Evolutionary conservation across 208 protist species (phyloP), one percentile per base, ranked within the genome.

Genomic region (Phytomonas francai): DNA sequence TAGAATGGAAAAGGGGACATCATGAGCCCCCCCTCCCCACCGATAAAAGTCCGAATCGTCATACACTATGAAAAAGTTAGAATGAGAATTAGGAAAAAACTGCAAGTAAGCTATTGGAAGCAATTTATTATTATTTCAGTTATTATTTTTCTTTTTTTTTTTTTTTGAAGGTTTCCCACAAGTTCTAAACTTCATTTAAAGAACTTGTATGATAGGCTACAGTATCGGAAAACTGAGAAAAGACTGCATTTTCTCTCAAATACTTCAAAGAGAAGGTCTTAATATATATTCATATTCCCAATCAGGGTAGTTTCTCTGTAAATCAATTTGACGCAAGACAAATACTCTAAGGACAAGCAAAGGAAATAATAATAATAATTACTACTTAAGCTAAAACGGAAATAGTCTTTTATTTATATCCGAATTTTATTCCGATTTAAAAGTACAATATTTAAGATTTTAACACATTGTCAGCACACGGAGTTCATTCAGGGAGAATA

Each of bases 1-100:
- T 34, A 78, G 58, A 73, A 60, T 42, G 65, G 33, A 49, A 74
- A 63, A 73, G 70, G 42, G 49, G 56, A 11, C 19, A 39, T 32
- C 28, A 25, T 70, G 25, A 45, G 0, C 30, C 9, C 45, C 27
- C 6, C 6, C 11, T 22, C 12, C 60, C 25, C 34, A 65, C 60
- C 19, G 28, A 60, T 32, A 60, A 8, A 60, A 60, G n/a, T 54
- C 19, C 45, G 25, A 19, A 16, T 22, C 16, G 45, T 25, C 45
- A 54, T 54, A 25, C 2, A 22, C 11, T 54, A 2, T 25, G 19
- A 25, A 54, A 54, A 54, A 25, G 45, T 7, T 19, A 54, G 3
- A 6, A 22, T 25, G 19, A 19, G 16, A 54, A 19, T 0, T 2
- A 22, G 22, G 25, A 54, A 25, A 25, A 25, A 54, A 25, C 16